A percentile compares a stretch with the other conserved stretches of the same genome.
Evolutionary conservation across 371 early-diverging fungal species (phyloP).

Genomic region (Mortierella sp.): DNA sequence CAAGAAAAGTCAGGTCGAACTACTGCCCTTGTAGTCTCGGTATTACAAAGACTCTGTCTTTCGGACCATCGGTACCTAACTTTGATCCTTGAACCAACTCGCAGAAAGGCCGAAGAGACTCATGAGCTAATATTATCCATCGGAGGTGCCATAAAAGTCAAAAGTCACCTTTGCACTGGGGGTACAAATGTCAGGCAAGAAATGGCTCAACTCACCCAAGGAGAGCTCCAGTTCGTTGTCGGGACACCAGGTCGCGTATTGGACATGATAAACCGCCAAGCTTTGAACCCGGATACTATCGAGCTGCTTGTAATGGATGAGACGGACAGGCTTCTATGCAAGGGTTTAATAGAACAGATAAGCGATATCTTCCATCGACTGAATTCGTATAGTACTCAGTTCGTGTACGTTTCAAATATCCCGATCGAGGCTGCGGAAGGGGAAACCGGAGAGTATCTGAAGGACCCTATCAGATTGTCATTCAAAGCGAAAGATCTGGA

Average conservation of each 20-base stretch:
- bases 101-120: conserved; percentile 94
- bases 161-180: conserved; percentile 89
- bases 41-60: conserved; percentile 89
- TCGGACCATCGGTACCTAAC: conserved; percentile 84
- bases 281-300: conserved; percentile 81
- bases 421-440: conserved; percentile 89
- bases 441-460: conserved; percentile 93
- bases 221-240: conserved; percentile 83
- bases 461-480: conserved; percentile 91
- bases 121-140: conserved; percentile 86
- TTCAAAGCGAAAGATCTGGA: conserved; percentile 97
- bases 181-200: conserved; percentile 91
- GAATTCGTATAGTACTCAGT: conserved; percentile 87
- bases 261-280: conserved; percentile 93
- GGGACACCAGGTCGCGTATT: conserved; percentile 97
- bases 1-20: conserved; percentile 99
- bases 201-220: conserved; percentile 73
- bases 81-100: conserved; percentile 91
- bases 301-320: conserved; percentile 97
- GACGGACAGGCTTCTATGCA: conserved; percentile 96
- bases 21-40: conserved; percentile 94
- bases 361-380: conserved; percentile 88
- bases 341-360: conserved; percentile 96
- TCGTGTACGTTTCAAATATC: conserved; percentile 93
- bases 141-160: conserved; percentile 87